phyloP scores from a whole-genome alignment of 805 yeast genomes.

The Clavispora asparagi region DNA sequence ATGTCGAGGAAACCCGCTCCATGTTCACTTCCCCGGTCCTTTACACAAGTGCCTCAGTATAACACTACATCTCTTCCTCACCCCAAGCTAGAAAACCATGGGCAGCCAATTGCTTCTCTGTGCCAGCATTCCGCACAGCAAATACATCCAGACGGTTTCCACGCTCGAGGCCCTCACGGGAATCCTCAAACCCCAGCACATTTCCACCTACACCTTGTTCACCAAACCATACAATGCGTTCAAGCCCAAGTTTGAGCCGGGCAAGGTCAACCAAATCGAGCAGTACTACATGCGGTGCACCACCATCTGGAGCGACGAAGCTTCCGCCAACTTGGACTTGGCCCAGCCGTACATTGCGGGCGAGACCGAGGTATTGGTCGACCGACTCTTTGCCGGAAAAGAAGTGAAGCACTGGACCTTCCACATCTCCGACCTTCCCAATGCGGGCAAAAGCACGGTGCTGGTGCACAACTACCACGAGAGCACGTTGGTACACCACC shows the following conservation, averaged over 20 bases:
- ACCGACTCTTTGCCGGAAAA: slow-evolving; percentile 24
- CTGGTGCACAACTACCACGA: slow-evolving; percentile 63
- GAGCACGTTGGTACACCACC: slow-evolving; percentile 48
- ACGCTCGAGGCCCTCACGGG: slow-evolving; percentile 53
- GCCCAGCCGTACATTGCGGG: slow-evolving; percentile 20
- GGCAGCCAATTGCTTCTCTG: slow-evolving; percentile 51
- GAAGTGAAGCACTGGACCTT: slow-evolving; percentile 49
- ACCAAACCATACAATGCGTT: slow-evolving; percentile 48
- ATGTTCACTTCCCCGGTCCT: neutral
- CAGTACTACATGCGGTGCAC: slow-evolving; percentile 48
- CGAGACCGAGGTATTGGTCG: slow-evolving; percentile 19
- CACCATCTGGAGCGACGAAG: slow-evolving; percentile 40
- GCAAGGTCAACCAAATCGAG: slow-evolving; percentile 54
- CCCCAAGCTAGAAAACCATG: slow-evolving; percentile 24
- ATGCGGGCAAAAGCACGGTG: slow-evolving; percentile 63
- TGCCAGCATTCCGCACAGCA: slow-evolving; percentile 38
- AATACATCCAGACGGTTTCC: slow-evolving; percentile 38
- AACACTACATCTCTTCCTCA: too few relatives aligned
- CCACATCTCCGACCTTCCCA: slow-evolving; percentile 67
- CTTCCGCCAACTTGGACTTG: slow-evolving; percentile 19
- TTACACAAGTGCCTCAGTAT: neutral
- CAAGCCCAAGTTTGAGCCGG: slow-evolving; percentile 50
- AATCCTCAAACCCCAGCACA: slow-evolving; percentile 35
- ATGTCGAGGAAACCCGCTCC: too few relatives aligned
- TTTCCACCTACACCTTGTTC: slow-evolving; percentile 45